Percentiles rank a stretch among this genome's conserved stretches.
Conservation (phyloP, 2,329 filamentous ascomycete species). For the Claviceps sp. region DNA sequence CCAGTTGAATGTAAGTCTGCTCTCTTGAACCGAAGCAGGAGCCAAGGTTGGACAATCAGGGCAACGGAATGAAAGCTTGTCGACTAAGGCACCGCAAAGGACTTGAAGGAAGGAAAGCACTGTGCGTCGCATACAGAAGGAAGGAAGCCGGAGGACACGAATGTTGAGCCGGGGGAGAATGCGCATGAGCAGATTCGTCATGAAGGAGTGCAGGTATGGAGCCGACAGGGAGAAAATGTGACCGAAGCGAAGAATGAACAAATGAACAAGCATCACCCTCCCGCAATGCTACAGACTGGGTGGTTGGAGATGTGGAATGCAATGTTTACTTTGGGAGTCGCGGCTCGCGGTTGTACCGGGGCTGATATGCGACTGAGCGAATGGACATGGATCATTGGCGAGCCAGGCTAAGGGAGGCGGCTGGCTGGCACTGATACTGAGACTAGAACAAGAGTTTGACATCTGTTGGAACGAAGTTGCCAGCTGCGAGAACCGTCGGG, state of each 20-base stretch:
- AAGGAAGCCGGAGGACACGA: background rate
- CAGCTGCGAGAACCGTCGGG: conserved; percentile 4
- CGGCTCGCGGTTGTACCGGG: conserved; percentile 7
- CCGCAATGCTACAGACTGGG: background rate
- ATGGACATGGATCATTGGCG: conserved; percentile 1
- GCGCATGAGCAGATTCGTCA: background rate
- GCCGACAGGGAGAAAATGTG: background rate
- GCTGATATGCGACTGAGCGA: background rate
- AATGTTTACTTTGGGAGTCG: conserved; percentile 8
- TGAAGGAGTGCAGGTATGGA: background rate
- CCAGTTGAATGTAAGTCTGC: background rate
- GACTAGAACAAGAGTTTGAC: conserved; percentile 7
- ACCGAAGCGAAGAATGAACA: conserved; percentile 6
- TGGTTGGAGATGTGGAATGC: conserved; percentile 9
- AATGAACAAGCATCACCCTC: background rate
- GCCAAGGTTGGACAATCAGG: background rate
- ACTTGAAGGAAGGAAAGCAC: background rate
- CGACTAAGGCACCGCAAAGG: background rate
- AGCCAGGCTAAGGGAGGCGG: conserved; percentile 5
- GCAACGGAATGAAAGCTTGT: background rate
- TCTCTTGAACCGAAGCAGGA: conserved; percentile 1
- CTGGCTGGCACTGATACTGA: conserved; percentile 8
- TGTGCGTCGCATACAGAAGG: background rate
- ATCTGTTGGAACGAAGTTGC: conserved; percentile 6
- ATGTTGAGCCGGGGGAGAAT: background rate